Conservation (phyloP, 208 protist genomes). For the Leishmania major region DNA sequence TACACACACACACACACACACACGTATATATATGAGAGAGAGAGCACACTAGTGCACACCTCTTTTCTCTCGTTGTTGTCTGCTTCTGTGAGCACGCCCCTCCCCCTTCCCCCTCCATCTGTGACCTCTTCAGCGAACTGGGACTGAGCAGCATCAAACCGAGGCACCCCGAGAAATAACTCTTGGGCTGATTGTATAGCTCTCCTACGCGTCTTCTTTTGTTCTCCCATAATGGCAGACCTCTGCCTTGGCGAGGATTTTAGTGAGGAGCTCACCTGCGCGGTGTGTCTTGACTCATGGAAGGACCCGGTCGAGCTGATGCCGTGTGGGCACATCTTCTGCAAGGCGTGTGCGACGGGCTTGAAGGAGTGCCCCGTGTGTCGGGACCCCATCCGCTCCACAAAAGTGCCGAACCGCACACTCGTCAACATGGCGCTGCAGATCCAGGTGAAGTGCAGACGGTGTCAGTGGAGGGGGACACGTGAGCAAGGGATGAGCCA, state of each 20-base stretch:
- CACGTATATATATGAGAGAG: not conserved
- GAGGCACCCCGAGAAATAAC: not conserved
- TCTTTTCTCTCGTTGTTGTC: not conserved
- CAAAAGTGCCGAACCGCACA: conserved; percentile 56
- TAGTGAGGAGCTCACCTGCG: conserved; percentile 71
- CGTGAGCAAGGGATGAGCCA: conserved; percentile 42
- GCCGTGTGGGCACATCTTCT: conserved; percentile 69
- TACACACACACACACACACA: not conserved
- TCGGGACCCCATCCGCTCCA: conserved; percentile 34
- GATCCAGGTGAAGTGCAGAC: conserved; percentile 54
- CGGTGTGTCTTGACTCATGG: conserved; percentile 79
- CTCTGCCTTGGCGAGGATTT: conserved; percentile 54
- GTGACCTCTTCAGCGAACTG: not conserved
- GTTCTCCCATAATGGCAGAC: not conserved
- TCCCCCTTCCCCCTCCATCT: not conserved
- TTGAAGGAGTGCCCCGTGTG: conserved; percentile 68
- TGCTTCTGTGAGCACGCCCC: not conserved
- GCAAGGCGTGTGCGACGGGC: conserved; percentile 41
- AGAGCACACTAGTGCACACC: not conserved
- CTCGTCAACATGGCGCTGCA: conserved; percentile 72
- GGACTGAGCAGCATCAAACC: not conserved
- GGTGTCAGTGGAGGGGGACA: conserved; percentile 71
- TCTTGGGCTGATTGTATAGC: not conserved
- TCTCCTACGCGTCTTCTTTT: not conserved
- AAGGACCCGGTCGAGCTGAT: conserved; percentile 51